Base-by-base conservation (phyloP, 2,329 filamentous ascomycete genomes). In the Cercospora sp. region DNA sequence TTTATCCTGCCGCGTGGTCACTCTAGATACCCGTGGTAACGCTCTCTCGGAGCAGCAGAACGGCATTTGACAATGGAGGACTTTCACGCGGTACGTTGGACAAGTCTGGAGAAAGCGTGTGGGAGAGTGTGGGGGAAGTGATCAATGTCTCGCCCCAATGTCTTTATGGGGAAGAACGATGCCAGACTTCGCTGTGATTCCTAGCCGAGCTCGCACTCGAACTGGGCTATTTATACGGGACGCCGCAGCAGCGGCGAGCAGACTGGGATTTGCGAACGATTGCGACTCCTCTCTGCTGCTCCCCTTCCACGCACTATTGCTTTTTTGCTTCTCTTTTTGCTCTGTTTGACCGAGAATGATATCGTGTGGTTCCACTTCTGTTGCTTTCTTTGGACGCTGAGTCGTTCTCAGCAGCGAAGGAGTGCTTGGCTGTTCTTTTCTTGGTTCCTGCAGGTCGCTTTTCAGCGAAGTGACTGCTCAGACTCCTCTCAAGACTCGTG, bases 91-190 rank as follows among this genome's bases (percentile, higher is more conserved):
- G 36, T 13, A 28, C 3, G 20, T 51, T 12, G 5, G 36, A 42
- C 20, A 39, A 28, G 66, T 42, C 55, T 57, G 57, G 61, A 60
- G 57, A 55, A 64, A 51, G 18, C 28, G 36, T 55, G 61, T 30
- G 61, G 55, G 62, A 42, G 65, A 64, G 36, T 18, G 53, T 67
- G 65, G 59, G 65, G 61, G 60, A 62, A 64, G 53, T 33, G 13
- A 36, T 23, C 5, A 42, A 0, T 51, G 45, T 53, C 48, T 53
- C 48, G 48, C 20, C 5, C 6, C 16, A 3, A 28, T 28, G 10
- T 16, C 48, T 53, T n/a, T 28, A 53, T 53, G 23, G 48, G 48
- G 48, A 28, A 53, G 23, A 28, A 28, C 7, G 20, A 31, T 31
- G 33, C 13, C 18, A 51, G 45, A 23, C 18, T 4, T 51, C 45